A percentile compares a stretch with the other conserved stretches of the same genome.
These are phyloP conservation scores for Ceratobasidium sp. DNA, from an alignment of 1,284 basidiomycete genomes.

Conservation along the genomic window DNA sequence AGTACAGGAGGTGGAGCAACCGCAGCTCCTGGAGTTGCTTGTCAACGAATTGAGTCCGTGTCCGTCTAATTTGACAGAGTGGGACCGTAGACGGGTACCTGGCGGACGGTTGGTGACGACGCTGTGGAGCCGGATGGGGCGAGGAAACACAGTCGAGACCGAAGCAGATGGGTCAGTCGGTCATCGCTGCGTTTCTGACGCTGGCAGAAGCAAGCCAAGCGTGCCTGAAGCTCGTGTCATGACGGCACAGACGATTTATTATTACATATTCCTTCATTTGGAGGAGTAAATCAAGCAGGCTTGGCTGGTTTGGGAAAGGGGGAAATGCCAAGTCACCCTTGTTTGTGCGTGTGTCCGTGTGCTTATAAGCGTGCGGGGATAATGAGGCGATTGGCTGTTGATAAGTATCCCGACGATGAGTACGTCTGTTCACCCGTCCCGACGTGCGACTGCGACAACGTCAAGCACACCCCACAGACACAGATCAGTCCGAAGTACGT, in stretches of 20 bases:
- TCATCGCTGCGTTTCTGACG: background rate
- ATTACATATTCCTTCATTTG: background rate
- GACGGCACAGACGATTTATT: background rate
- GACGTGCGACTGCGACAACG: background rate
- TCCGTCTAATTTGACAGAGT: background rate
- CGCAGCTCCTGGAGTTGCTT: background rate
- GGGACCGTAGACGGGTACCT: too few species aligned
- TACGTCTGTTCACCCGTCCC: constrained; percentile 18
- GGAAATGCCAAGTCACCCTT: constrained; percentile 12
- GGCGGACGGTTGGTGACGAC: background rate
- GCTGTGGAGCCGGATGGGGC: background rate
- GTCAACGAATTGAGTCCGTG: background rate
- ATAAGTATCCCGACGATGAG: constrained; percentile 31
- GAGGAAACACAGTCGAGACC: background rate
- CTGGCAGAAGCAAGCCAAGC: background rate
- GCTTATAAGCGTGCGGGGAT: background rate
- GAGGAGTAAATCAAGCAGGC: background rate
- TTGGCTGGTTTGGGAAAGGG: constrained; percentile 15
- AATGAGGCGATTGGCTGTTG: constrained; percentile 10
- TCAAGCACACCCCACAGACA: background rate
- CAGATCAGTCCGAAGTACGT: constrained; percentile 15
- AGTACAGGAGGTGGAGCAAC: background rate
- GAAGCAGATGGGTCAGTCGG: background rate
- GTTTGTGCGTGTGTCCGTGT: constrained; percentile 34
- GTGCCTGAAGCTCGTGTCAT: background rate